A percentile compares a stretch with the other conserved stretches of the same genome.
These are phyloP conservation scores for Chrysosporium queenslandicum DNA, from an alignment of 2,329 filamentous ascomycete species.

Conservation along the genomic window DNA sequence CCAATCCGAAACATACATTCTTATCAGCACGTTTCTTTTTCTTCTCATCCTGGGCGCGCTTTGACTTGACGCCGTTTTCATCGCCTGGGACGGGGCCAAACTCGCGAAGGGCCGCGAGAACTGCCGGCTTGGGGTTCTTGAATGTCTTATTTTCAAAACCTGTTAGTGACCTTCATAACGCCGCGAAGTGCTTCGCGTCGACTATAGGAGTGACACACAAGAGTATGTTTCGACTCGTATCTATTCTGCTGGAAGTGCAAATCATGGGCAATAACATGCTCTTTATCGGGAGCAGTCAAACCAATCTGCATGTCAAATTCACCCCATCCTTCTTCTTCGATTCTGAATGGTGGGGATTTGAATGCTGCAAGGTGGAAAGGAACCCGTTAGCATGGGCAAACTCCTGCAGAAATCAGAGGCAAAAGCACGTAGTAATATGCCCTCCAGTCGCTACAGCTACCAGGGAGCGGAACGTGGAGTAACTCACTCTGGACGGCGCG, in stretches of 20 bases:
- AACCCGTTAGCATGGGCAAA: constrained; percentile 1
- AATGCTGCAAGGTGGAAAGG: constrained; percentile 47
- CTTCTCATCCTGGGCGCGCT: constrained; percentile 54
- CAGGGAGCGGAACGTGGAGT: not conserved
- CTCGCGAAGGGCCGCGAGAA: constrained; percentile 68
- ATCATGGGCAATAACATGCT: constrained; percentile 72
- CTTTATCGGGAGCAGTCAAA: constrained; percentile 76
- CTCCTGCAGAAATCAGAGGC: not conserved
- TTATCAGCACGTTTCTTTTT: constrained; percentile 64
- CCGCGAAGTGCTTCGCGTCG: not conserved
- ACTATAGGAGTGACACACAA: constrained; percentile 44
- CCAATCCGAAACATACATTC: constrained; percentile 38
- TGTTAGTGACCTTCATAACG: too few relatives aligned
- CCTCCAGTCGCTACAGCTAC: not conserved
- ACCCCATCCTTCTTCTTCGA: constrained; percentile 92
- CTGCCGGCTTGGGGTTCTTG: constrained; percentile 83
- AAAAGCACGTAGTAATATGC: not conserved
- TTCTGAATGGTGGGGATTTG: constrained; percentile 75
- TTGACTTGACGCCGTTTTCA: constrained; percentile 53
- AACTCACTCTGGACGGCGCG: constrained; percentile 66
- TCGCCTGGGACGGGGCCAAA: constrained; percentile 76
- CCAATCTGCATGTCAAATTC: constrained; percentile 94
- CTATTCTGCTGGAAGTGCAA: constrained; percentile 74
- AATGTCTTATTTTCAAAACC: constrained; percentile 64
- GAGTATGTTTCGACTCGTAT: constrained; percentile 72